Evolutionary conservation across 148 eudicot genomes (phyloP), one percentile per base, ranked within the genome.

Genomic region (Persicaria tinctoria): DNA sequence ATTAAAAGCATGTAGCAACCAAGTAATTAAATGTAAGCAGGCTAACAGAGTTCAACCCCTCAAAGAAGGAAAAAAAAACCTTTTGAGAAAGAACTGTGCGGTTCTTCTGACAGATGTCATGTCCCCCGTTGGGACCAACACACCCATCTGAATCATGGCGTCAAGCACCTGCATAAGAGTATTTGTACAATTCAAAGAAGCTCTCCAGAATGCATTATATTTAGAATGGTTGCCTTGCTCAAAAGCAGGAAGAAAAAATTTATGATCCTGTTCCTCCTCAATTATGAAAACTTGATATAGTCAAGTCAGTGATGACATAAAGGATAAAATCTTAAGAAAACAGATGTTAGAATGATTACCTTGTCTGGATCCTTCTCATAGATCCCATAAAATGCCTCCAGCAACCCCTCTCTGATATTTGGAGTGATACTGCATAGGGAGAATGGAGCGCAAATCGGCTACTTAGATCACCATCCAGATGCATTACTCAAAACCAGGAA

Each of bases 131-230:
- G 98, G 98, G 53, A 95, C 98, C 45, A 95, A 89, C 77, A 92
- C 96, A 71, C 98, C 98, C 97, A 95, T 95, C 83, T 90, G 96
- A 83, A 95, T 79, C 96, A 89, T 95, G 69, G 98, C 88, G 78
- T 95, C 92, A 81, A 95, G 89, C 76, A 95, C 97, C 98, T 95
- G 85, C 80, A 80, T 44, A 68, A 68, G 74, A 77, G 46, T 14
- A 68, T 73, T 5, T 13, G 13, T 41, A 47, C 48, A 66, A 44
- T 38, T 41, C 70, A 66, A 66, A 13, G 70, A 66, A 66, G 70
- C 8, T 14, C 32, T 32, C 45, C 10, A 63, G 4, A 63, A 12
- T 63, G 68, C 46, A 27, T 9, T 63, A 32, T 32, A 32, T 32
- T 32, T 32, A 32, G 41, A 32, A 32, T 32, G 41, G 41, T 32